phyloP scores from a whole-genome alignment of 352 stramenopile genomes.

The Phytophthora ohioensis region DNA sequence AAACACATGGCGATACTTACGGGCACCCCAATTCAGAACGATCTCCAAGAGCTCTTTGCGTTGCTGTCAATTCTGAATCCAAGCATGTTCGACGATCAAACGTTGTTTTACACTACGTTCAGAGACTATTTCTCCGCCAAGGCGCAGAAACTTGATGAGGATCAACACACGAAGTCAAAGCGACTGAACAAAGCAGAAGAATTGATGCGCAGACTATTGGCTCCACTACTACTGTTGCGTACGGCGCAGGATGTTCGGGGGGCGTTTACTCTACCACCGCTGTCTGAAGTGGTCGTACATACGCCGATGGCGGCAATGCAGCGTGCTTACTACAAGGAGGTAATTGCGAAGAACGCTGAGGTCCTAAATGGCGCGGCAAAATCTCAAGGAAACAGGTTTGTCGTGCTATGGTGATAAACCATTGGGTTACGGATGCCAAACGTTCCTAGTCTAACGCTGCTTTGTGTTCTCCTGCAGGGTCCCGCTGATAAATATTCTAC shows the following conservation, averaged over 20 bases:
- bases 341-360: constrained; percentile 72
- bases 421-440: not conserved
- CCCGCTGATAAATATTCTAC: constrained; percentile 97
- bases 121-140: constrained; percentile 75
- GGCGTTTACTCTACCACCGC: constrained; percentile 70
- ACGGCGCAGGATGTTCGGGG: constrained; percentile 76
- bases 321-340: constrained; percentile 82
- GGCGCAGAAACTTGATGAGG: constrained; percentile 48
- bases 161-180: constrained; percentile 33
- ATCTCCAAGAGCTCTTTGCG: constrained; percentile 84
- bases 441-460: constrained; percentile 9
- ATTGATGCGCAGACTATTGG: constrained; percentile 67
- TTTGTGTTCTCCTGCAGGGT: constrained; percentile 41
- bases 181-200: constrained; percentile 43
- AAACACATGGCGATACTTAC: constrained; percentile 71
- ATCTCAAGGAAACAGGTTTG: constrained; percentile 35
- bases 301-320: constrained; percentile 83
- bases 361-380: constrained; percentile 59
- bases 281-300: constrained; percentile 84
- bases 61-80: constrained; percentile 88
- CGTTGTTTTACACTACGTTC: constrained; percentile 64
- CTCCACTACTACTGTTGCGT: constrained; percentile 68
- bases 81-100: constrained; percentile 75
- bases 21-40: constrained; percentile 92
- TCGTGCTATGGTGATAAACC: not conserved